These are phyloP conservation scores for Xylariaceae sp. DNA, from an alignment of 2,329 filamentous ascomycete species.

Conservation along the genomic window DNA sequence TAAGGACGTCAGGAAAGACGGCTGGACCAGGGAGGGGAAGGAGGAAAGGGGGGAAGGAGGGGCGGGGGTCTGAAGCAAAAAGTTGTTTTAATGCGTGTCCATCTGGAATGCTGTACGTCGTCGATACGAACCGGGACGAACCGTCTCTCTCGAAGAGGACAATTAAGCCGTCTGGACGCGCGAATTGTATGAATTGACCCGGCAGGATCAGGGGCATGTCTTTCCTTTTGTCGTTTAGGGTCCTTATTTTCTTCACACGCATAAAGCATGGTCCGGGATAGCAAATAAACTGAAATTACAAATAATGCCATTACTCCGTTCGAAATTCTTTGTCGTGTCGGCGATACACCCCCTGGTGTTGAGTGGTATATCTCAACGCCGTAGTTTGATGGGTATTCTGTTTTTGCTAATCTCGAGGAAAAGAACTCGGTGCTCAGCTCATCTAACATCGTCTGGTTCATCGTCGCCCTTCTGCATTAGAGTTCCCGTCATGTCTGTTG, in stretches of 20 bases:
- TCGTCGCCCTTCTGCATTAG: not conserved
- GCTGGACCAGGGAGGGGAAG: conserved; percentile 3
- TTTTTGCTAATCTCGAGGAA: not conserved
- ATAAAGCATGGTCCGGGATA: conserved; percentile 34
- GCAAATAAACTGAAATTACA: conserved; percentile 33
- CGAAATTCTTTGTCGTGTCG: conserved; percentile 15
- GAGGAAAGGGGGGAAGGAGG: not conserved
- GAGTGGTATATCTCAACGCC: conserved; percentile 9
- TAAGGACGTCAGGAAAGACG: conserved; percentile 2
- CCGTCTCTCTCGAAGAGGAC: not conserved
- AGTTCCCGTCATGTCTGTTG: not conserved
- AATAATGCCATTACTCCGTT: conserved; percentile 21
- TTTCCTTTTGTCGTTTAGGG: conserved; percentile 20
- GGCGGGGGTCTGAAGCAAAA: conserved; percentile 2
- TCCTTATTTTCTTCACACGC: conserved; percentile 22
- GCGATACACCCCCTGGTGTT: not conserved
- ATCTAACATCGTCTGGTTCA: not conserved
- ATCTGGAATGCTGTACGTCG: conserved; percentile 10
- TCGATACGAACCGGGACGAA: not conserved
- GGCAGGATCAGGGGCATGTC: conserved; percentile 22
- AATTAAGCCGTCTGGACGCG: conserved; percentile 3
- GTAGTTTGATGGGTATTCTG: not conserved
- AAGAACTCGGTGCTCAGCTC: not conserved
- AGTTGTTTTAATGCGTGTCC: conserved; percentile 9
- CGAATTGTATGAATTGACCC: conserved; percentile 19